A percentile compares a stretch with the other conserved stretches of the same genome.
Evolutionary conservation across 2,329 filamentous ascomycete genomes (phyloP).

Genomic region (Alternaria viburni): DNA sequence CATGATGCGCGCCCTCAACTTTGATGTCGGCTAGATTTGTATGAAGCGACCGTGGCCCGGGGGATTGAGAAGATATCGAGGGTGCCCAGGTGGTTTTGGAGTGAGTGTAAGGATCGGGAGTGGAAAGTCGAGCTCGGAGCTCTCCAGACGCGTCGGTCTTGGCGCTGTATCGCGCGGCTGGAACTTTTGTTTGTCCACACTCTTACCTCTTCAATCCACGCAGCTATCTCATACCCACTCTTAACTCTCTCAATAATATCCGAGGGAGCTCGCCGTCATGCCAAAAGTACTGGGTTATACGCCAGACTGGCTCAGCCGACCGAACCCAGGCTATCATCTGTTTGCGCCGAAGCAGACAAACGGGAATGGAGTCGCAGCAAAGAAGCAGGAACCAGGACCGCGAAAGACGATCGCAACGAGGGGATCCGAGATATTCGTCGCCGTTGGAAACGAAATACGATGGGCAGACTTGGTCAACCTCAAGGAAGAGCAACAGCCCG

Average conservation of each 20-base stretch:
- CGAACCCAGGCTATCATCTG: slow-evolving; percentile 77
- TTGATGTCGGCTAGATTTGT: background rate
- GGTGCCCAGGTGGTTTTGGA: background rate
- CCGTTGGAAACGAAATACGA: slow-evolving; percentile 85
- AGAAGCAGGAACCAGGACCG: slow-evolving; percentile 47
- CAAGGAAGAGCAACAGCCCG: slow-evolving; percentile 62
- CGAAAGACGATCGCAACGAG: slow-evolving; percentile 74
- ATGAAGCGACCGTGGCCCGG: slow-evolving; percentile 2
- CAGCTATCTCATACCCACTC: slow-evolving; percentile 8
- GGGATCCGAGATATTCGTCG: slow-evolving; percentile 87
- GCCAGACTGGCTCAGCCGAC: slow-evolving; percentile 83
- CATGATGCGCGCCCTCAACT: slow-evolving; percentile 22
- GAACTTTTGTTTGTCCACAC: slow-evolving; percentile 21
- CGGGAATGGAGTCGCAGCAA: slow-evolving; percentile 35
- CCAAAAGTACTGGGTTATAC: slow-evolving; percentile 85
- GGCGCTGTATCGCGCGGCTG: slow-evolving; percentile 11
- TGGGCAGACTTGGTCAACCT: slow-evolving; percentile 86
- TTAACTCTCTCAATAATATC: background rate
- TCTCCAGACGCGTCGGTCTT: slow-evolving; percentile 17
- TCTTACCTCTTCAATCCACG: background rate
- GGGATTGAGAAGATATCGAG: background rate
- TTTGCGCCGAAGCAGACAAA: slow-evolving; percentile 65
- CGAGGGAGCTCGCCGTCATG: slow-evolving; percentile 60
- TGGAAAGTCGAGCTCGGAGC: slow-evolving; percentile 18
- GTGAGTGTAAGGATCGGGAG: background rate